Conservation (phyloP, 805 yeast genomes). For the Saturnispora gosingensis region DNA sequence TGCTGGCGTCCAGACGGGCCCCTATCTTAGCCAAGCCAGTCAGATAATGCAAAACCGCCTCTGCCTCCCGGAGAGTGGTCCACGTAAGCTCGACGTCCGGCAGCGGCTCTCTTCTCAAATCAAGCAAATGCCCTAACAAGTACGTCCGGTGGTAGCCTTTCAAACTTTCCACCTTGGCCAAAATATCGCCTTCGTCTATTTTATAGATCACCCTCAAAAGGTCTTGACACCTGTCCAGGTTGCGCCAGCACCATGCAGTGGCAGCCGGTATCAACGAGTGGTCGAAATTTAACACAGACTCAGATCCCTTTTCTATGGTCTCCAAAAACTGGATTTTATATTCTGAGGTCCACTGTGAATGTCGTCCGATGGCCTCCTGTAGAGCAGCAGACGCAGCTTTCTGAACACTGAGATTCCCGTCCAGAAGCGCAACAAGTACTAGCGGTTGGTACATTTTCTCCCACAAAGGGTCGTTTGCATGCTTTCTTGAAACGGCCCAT, state of each 20-base stretch:
- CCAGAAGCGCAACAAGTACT: constrained; percentile 52
- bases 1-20: neutral
- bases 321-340: neutral
- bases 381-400: constrained; percentile 80
- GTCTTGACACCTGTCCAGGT: neutral
- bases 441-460: constrained; percentile 29
- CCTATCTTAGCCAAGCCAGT: neutral
- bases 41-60: neutral
- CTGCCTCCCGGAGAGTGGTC: neutral
- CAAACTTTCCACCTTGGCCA: neutral
- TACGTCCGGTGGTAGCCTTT: neutral
- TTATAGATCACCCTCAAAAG: neutral
- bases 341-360: constrained; percentile 14
- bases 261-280: neutral
- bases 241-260: neutral
- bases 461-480: constrained; percentile 6
- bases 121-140: neutral
- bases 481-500: constrained; percentile 63
- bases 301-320: neutral
- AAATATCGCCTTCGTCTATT: neutral
- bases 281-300: neutral
- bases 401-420: constrained; percentile 62
- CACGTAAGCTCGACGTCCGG: neutral
- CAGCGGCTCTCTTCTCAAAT: neutral
- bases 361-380: constrained; percentile 79